Evolutionary conservation across 2,329 filamentous ascomycete species (phyloP).

Genomic region (Trichoderma semiorbis): DNA sequence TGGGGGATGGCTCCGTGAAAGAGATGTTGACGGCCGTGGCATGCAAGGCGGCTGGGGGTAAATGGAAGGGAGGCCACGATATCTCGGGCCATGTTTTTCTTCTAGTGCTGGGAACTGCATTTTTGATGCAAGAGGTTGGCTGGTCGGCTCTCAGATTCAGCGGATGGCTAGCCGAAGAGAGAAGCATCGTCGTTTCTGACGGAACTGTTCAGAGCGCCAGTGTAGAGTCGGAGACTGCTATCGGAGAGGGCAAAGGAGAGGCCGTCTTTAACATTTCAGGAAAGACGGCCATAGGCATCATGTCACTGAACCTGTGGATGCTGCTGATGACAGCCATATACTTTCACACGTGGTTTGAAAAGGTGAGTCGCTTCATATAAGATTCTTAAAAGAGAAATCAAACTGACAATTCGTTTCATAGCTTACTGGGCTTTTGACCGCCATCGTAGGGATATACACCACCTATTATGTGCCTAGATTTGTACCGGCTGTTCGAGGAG

Average conservation of each 20-base stretch:
- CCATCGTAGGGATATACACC: constrained; percentile 44
- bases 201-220: constrained; percentile 61
- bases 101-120: constrained; percentile 77
- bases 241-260: constrained; percentile 25
- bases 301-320: constrained; percentile 85
- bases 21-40: constrained; percentile 68
- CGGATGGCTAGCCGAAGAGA: constrained; percentile 52
- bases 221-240: constrained; percentile 40
- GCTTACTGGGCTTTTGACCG: constrained; percentile 53
- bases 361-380: constrained; percentile 53
- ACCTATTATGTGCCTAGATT: constrained; percentile 53
- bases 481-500: constrained; percentile 42
- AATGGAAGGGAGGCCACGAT: constrained; percentile 92
- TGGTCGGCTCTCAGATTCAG: constrained; percentile 52
- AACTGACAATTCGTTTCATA: constrained; percentile 29
- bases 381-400: neutral
- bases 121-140: constrained; percentile 74
- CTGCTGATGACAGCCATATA: constrained; percentile 96
- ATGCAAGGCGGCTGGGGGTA: constrained; percentile 77
- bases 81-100: constrained; percentile 95
- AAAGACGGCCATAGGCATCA: constrained; percentile 60
- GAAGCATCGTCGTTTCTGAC: constrained; percentile 62
- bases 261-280: constrained; percentile 43
- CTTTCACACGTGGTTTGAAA: constrained; percentile 99
- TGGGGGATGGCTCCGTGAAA: constrained; percentile 44